Base-by-base conservation (phyloP, 108 stramenopile genomes). In the Nitzschia sp. region DNA sequence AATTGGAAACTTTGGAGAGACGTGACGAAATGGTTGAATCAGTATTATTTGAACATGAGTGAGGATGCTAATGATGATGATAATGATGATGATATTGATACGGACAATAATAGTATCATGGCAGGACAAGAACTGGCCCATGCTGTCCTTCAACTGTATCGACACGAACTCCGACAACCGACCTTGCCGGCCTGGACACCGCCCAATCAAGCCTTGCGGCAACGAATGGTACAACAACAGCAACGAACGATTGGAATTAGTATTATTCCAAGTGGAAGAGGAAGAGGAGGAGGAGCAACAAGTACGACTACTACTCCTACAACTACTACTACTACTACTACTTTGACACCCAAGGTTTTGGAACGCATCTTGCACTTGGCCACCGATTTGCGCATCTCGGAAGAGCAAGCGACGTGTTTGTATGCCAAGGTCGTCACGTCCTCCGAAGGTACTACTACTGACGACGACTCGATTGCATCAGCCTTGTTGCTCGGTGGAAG, bases 341-440 rank as follows among this genome's bases (percentile, higher is more conserved):
- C 71, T 0, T 33, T 91, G 52, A 86, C 76, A 0, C 68, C 78
- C 17, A 56, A 63, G 25, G 81, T 85, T 6, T 58, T 84, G 15
- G 21, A 67, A 25, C 75, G 84, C 21, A 66, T 91, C 19, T 19
- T 80, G 19, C 60, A 52, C 23, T 65, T 91, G 15, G 45, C 85
- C 8, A 68, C 83, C 3, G 90, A 88, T 44, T 67, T 91, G 52
- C 66, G 78, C 27, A 59, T 91, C 13, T 63, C 74, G 27, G 82
- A 84, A 33, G 62, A 56, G 17, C 72, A 88, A 21, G 85, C 80
- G 6, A 41, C 85, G 16, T 44, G 71, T 25, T 68, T 91, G 55
- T 87, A 75, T 56, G 84, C 71, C 0, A 70, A 79, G 36, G 82
- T 82, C 16, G 32, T 66, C 0, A 3, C 30, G 0, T 60, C 67